Conservation (phyloP, 2,329 filamentous ascomycete species). For the Cladophialophora chaetospira region DNA sequence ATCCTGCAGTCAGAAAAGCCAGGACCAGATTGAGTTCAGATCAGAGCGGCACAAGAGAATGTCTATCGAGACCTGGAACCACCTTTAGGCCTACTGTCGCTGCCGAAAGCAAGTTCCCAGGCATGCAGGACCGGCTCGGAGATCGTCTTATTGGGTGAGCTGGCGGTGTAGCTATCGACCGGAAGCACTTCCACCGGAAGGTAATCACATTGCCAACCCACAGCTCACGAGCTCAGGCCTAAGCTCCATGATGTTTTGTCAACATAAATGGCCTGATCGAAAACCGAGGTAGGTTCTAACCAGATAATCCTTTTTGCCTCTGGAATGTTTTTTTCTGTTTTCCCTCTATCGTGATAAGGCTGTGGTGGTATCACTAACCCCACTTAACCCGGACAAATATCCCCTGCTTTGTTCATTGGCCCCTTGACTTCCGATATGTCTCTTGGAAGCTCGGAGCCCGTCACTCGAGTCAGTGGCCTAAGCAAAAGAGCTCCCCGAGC, state of each 20-base stretch:
- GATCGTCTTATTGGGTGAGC: background rate
- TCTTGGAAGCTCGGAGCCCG: background rate
- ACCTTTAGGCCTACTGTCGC: background rate
- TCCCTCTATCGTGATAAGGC: background rate
- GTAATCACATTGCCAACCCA: background rate
- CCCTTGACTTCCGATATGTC: slow-evolving; percentile 2
- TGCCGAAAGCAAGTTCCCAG: background rate
- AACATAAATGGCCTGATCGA: background rate
- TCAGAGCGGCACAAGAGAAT: no score
- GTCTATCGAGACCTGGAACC: background rate
- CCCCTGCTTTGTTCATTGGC: no score
- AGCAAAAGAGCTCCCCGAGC: slow-evolving; percentile 87
- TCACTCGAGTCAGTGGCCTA: slow-evolving; percentile 35
- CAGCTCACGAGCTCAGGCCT: background rate
- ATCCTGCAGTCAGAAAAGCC: no score
- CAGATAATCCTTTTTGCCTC: background rate
- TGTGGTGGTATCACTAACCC: background rate
- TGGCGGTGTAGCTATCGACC: background rate
- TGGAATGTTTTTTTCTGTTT: background rate
- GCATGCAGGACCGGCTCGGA: background rate
- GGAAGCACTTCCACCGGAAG: slow-evolving; percentile 15
- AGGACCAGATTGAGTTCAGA: no score
- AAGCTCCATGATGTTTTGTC: background rate
- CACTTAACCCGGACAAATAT: no score
- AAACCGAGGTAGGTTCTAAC: slow-evolving; percentile 4